Conservation (phyloP, 2,329 filamentous ascomycete genomes). For the Fusarium mangiferae region DNA sequence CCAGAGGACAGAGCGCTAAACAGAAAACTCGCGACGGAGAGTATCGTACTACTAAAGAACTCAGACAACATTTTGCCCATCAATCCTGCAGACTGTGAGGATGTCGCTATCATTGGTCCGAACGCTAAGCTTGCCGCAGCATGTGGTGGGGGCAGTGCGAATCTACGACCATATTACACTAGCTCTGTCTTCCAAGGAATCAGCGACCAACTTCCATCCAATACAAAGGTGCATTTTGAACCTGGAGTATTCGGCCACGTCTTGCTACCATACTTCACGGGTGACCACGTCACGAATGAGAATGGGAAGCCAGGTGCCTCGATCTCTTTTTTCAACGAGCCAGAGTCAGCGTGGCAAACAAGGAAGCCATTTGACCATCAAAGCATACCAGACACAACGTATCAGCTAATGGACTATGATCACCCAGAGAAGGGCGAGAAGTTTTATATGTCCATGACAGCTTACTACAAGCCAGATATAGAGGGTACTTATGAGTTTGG, state of each 20-base stretch:
- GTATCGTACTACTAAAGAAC: slow-evolving; percentile 74
- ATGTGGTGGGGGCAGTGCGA: slow-evolving; percentile 50
- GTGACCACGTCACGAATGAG: not conserved
- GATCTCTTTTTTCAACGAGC: slow-evolving; percentile 14
- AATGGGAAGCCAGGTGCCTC: slow-evolving; percentile 3
- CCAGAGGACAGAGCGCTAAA: slow-evolving; percentile 14
- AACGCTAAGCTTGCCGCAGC: slow-evolving; percentile 56
- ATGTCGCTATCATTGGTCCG: slow-evolving; percentile 64
- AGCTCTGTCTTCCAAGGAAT: slow-evolving; percentile 48
- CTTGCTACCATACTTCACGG: slow-evolving; percentile 11
- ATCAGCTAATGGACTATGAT: slow-evolving; percentile 43
- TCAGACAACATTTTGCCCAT: slow-evolving; percentile 65
- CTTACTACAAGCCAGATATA: slow-evolving; percentile 28
- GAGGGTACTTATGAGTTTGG: slow-evolving; percentile 46
- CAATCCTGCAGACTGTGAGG: slow-evolving; percentile 39
- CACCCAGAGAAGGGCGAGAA: slow-evolving; percentile 26
- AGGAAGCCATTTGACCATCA: slow-evolving; percentile 35
- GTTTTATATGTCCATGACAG: slow-evolving; percentile 40
- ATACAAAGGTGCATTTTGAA: slow-evolving; percentile 1
- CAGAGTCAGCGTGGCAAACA: not conserved
- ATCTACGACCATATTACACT: slow-evolving; percentile 46
- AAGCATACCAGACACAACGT: slow-evolving; percentile 37
- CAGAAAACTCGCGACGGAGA: slow-evolving; percentile 39
- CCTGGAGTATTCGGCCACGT: slow-evolving; percentile 24
- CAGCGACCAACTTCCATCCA: not conserved